Base-by-base conservation (phyloP, 2,329 filamentous ascomycete genomes). In the Beauveria bassiana region DNA sequence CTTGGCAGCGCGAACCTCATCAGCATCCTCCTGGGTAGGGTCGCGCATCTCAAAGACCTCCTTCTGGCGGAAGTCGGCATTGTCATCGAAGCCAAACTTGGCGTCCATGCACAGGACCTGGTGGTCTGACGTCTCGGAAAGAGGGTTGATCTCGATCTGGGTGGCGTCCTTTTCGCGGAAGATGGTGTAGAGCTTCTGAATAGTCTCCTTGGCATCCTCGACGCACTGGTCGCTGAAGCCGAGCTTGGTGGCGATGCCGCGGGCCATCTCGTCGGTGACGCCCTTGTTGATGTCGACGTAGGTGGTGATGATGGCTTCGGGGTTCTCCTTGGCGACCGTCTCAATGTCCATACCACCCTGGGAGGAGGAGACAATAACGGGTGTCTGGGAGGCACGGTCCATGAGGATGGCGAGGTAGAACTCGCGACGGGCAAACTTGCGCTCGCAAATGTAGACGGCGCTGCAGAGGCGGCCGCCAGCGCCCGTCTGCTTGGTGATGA, bases 291-390 rank as follows among this genome's bases (percentile, higher is more conserved):
- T 97, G 78, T 98, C 87, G 71, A 99, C 88, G 72, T 90, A 86
- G 68, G 91, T 96, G 70, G 93, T 97, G 78, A 87, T 88, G 80
- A 99, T 99, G 69, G 95, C 95, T 10, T 95, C 91, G 64, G 95
- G 95, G 80, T 85, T 91, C 82, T 99, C 95, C 86, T 98, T 99
- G 74, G 95, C 95, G 69, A 99, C 95, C 59, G 89, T 86, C 85
- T 99, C 95, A 71, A 99, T 99, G 77, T 99, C 95, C 91, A 99
- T 96, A 75, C 95, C 95, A 77, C 95, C 95, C 80, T 99, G 95
- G 63, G 93, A 97, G 64, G 93, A 98, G 68, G 95, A 93, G 64
- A 99, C 93, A 70, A 99, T 97, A 74, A 98, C 92, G 69, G 95
- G 95, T 67, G 85, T 83, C 81, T 98, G 95, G 57, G 89, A 88